A percentile compares a stretch with the other conserved stretches of the same genome.
These are phyloP conservation scores for Fusarium agapanthi DNA, from an alignment of 2,329 filamentous ascomycete species.

Conservation along the genomic window DNA sequence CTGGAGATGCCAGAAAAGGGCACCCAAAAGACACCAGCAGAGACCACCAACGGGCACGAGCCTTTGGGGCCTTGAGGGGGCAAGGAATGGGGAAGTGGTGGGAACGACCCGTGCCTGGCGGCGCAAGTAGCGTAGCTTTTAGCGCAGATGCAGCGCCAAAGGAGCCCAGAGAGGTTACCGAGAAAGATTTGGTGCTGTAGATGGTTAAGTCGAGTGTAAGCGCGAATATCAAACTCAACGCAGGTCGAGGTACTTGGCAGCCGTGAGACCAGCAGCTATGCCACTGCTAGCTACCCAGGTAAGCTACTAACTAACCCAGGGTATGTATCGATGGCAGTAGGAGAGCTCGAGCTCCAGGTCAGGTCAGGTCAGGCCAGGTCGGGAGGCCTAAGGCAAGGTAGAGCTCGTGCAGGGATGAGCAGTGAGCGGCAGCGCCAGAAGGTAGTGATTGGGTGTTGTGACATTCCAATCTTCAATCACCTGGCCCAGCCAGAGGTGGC, in stretches of 20 bases:
- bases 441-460: constrained; percentile 42
- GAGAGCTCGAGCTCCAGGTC: constrained; percentile 9
- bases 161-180: constrained; percentile 25
- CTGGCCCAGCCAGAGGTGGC: constrained; percentile 41
- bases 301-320: background rate
- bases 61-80: constrained; percentile 39
- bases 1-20: constrained; percentile 31
- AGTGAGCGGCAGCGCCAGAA: constrained; percentile 36
- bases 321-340: background rate
- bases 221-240: constrained; percentile 12
- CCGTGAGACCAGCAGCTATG: background rate
- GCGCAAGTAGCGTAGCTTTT: constrained; percentile 43
- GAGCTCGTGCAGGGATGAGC: constrained; percentile 32
- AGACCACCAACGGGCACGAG: constrained; percentile 42
- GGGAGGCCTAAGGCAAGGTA: constrained; percentile 2
- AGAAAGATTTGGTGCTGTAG: constrained; percentile 14
- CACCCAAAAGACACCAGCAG: constrained; percentile 31
- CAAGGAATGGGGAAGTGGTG: constrained; percentile 39
- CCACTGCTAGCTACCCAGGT: constrained; percentile 6
- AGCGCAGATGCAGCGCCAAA: constrained; percentile 41
- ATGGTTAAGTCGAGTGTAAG: constrained; percentile 13
- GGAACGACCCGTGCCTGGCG: constrained; percentile 45
- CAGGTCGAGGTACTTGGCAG: background rate
- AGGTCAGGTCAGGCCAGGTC: background rate
- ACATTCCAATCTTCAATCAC: constrained; percentile 44